Evolutionary conservation across 306 rosid species (phyloP), one percentile per base, ranked within the genome.

Genomic region (Pyrus betulifolia): DNA sequence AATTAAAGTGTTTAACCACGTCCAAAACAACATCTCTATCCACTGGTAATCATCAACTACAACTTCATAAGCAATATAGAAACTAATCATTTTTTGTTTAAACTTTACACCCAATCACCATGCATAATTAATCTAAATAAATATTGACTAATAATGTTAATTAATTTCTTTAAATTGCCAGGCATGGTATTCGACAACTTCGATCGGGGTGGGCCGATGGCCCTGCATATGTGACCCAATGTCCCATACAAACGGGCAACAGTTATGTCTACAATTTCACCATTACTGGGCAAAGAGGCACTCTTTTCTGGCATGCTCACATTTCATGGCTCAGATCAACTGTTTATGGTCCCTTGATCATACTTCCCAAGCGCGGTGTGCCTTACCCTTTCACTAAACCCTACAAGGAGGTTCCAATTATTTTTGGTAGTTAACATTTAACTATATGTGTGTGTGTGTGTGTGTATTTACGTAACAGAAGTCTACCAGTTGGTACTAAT

Each of bases 271-370:
- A 91, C 77, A 91, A 88, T 76, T 91, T 51, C 83, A 88, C 91
- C 17, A 76, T 88, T 45, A 72, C 64, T 1, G 91, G 89, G 4
- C 93, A 91, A 30, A 80, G 93, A 84, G 93, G 93, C 38, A 88
- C 93, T 74, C 91, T 91, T 69, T 86, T 71, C 25, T 87, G 89
- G 91, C 93, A 88, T 80, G 96, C 96, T 3, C 93, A 91, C 65
- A 77, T 87, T 21, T 85, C 91, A 6, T 91, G 96, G 96, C 68
- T 85, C 35, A 84, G 96, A 81, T 59, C 91, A 72, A 84, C 91
- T 54, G 4, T 89, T 35, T 81, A 87, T 74, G 91, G 93, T 42
- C 85, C 93, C 51, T 6, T 89, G 18, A 70, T 89, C 74, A 83
- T 87, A 71, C 89, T 87, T 72, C 91, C 91, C 1, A 89, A 86